Base-by-base conservation (phyloP, 148 eudicot species). In the Pouteria glomerata region DNA sequence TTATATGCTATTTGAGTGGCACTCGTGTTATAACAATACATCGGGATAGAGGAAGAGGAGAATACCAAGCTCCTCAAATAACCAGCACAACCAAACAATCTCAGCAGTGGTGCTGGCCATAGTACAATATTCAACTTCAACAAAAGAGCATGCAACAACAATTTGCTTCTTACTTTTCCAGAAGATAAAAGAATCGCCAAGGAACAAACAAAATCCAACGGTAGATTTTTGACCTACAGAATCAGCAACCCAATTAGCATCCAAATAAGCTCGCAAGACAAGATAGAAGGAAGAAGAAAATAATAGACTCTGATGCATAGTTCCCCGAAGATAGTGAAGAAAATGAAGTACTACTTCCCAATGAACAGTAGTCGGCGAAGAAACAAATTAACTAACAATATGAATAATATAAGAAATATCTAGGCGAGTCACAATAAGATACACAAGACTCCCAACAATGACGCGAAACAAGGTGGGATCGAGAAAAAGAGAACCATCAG, bases 81-180 rank as follows among this genome's bases (percentile, higher is more conserved):
- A n/a, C 53, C 45, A 8, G 10, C 39, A 52, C 2, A 72, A 61
- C 67, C 66, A 72, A 60, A 72, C 41, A 27, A 42, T 72, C 14
- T 72, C 57, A 70, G 31, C 19, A 8, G 72, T 69, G 26, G 61
- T 35, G 4, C 1, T 6, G 18, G 63, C 62, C 73, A 70, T 57
- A 13, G 50, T 37, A 0, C 42, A 44, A 45, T 71, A 58, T 29
- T 57, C 57, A 1, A 42, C 74, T n/a, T 71, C 53, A 0, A 39
- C 12, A 1, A 65, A 37, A 1, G 53, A 70, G 1, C 35, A 1
- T 0, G 63, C n/a, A 37, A 58, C 37, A 41, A 39, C 14, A 8
- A 4, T 12, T 0, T 16, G 51, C 11, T 29, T 66, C 57, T 26
- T 66, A 7, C 37, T 27, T 42, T 18, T 47, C 37, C 70, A 26